Percentiles rank a stretch among this genome's conserved stretches.
Conservation (phyloP, 768 basidiomycete species). For the Melanogaster broomeanus region DNA sequence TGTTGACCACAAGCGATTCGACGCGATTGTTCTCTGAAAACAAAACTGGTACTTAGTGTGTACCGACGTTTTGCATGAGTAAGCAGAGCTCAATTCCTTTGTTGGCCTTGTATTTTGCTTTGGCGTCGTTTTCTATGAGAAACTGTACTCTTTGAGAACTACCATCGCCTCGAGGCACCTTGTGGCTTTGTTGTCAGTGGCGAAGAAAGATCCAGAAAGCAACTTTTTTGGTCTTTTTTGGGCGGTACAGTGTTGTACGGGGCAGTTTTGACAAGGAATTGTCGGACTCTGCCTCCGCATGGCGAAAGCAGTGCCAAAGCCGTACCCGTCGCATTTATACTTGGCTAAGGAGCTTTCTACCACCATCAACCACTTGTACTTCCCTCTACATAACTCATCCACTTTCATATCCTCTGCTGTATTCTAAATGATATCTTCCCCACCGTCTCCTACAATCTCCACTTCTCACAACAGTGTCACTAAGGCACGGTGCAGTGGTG, state of each 20-base stretch:
- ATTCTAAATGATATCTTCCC: slow-evolving; percentile 24
- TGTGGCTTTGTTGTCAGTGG: neutral
- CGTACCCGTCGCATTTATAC: slow-evolving; percentile 29
- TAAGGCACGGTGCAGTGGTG: slow-evolving; percentile 1
- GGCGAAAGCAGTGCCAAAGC: slow-evolving; percentile 27
- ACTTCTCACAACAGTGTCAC: neutral
- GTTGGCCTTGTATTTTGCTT: slow-evolving; percentile 5
- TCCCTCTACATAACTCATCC: slow-evolving; percentile 5
- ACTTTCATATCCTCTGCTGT: neutral
- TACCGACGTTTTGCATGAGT: slow-evolving; percentile 13
- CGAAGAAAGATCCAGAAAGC: neutral
- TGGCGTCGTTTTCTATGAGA: slow-evolving; percentile 1
- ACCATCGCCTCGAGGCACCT: neutral
- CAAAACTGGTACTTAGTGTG: neutral
- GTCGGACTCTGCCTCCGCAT: slow-evolving; percentile 11
- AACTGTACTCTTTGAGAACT: slow-evolving; percentile 8
- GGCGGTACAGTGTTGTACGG: too few relatives aligned
- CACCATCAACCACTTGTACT: slow-evolving; percentile 12
- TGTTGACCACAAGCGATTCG: neutral
- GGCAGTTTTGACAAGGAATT: slow-evolving; percentile 6
- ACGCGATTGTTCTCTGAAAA: neutral
- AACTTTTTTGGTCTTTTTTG: neutral
- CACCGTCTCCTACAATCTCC: slow-evolving; percentile 7
- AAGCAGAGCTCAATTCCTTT: slow-evolving; percentile 11
- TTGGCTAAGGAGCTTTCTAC: slow-evolving; percentile 3